Conservation (phyloP, 352 stramenopile species). For the Globisporangium nunn region DNA sequence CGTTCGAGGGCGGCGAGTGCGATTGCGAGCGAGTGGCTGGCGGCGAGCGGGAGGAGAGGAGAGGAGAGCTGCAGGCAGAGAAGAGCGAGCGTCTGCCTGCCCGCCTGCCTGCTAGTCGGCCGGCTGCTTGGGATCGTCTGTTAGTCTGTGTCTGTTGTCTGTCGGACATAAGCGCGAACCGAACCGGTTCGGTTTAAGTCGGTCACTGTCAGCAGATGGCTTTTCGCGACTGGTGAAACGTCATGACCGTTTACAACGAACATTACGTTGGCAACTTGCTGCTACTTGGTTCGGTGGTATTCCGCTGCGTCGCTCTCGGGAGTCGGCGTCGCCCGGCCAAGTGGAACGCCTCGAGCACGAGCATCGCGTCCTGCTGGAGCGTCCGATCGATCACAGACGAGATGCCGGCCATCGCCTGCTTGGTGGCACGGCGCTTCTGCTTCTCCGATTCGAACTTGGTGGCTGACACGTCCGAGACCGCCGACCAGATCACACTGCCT, state of each 20-base stretch:
- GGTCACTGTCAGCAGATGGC: too few relatives aligned
- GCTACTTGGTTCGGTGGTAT: too few relatives aligned
- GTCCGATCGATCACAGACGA: constrained; percentile 11
- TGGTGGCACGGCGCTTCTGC: constrained; percentile 13
- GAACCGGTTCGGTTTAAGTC: too few relatives aligned
- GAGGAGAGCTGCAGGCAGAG: neutral
- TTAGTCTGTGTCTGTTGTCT: too few relatives aligned
- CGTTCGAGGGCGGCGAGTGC: neutral
- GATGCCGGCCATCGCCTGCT: constrained; percentile 12
- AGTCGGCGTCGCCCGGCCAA: neutral
- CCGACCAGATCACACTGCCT: constrained; percentile 9
- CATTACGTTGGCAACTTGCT: too few relatives aligned
- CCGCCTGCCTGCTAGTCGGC: too few relatives aligned
- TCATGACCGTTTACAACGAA: too few relatives aligned
- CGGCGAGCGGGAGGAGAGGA: neutral
- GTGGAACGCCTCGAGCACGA: constrained; percentile 11
- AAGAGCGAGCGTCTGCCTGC: too few relatives aligned
- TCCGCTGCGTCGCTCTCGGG: too few relatives aligned
- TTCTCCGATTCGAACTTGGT: constrained; percentile 8
- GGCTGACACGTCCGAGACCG: constrained; percentile 5
- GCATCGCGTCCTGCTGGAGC: constrained; percentile 7
- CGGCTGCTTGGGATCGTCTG: too few relatives aligned
- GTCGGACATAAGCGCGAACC: too few relatives aligned
- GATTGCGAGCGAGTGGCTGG: neutral
- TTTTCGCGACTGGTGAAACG: too few relatives aligned